Evolutionary conservation across 108 stramenopile genomes (phyloP), one percentile per base, ranked within the genome.

Genomic region (Aurantiochytrium sp.): DNA sequence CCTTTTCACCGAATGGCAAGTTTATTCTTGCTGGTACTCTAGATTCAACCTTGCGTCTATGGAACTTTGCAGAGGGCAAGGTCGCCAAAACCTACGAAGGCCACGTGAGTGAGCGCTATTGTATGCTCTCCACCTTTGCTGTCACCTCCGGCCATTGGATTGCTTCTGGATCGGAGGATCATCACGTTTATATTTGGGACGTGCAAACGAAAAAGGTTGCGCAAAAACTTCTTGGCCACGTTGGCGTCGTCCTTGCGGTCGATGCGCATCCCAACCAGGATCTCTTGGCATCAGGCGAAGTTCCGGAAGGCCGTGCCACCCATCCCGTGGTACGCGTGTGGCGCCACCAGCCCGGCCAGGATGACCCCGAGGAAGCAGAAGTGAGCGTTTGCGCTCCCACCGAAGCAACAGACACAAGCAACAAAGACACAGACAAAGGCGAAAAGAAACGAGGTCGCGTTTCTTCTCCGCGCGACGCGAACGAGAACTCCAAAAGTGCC

Each of bases 11-110:
- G 19, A 89, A 89, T 19, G 88, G 88, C 25, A 44, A 53, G 55
- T 98, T 92, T 76, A 92, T 97, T 12, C 87, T 98, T 87, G 92
- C 94, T 10, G 96, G 96, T 10, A 97, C 95, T 2, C 83, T 96
- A 60, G 97, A 98, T 90, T 90, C 92, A 5, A 93, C 92, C 35
- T 88, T 98, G 58, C 92, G 97, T 28, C 88, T 98, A 43, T 98
- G 96, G 96, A 92, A 95, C 87, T 91, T 59, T 45, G 18, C 6
- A 60, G 91, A 72, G 18, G 90, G 91, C 18, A 92, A 91, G 43
- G 92, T 93, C 64, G 51, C 87, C 73, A 94, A 95, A 88, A 92
- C 93, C 4, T 95, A 94, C 90, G 18, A 72, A 5, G 91, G 92
- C 6, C 93, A 93, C 58, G n/a, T 55, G 5, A 96, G 96, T 73